Evolutionary conservation across 371 early-diverging fungal genomes (phyloP).

Genomic region (Actinomortierella ambigua): DNA sequence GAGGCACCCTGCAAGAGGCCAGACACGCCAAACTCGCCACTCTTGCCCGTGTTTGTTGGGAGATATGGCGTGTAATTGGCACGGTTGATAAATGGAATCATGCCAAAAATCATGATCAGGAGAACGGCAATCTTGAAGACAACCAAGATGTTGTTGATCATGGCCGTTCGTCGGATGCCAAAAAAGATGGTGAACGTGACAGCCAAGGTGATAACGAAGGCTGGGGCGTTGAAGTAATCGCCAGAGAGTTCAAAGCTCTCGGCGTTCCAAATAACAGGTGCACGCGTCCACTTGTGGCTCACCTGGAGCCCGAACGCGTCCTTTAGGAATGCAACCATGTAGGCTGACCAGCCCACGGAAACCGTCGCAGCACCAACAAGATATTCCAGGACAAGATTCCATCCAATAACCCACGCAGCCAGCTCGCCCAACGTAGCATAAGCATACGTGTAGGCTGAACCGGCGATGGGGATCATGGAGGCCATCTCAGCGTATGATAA

Average conservation of each 20-base stretch:
- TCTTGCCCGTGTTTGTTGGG: slow-evolving; percentile 65
- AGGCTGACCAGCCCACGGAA: slow-evolving; percentile 76
- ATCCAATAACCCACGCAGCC: slow-evolving; percentile 83
- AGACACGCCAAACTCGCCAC: slow-evolving; percentile 62
- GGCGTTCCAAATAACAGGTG: slow-evolving; percentile 67
- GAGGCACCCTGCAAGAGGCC: slow-evolving; percentile 81
- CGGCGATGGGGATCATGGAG: slow-evolving; percentile 83
- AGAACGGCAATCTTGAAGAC: slow-evolving; percentile 75
- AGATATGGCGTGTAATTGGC: slow-evolving; percentile 82
- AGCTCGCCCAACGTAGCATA: slow-evolving; percentile 88
- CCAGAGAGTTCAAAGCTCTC: slow-evolving; percentile 51
- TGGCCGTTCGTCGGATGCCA: slow-evolving; percentile 77
- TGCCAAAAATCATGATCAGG: slow-evolving; percentile 79
- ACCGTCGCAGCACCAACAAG: slow-evolving; percentile 79
- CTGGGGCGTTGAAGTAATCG: slow-evolving; percentile 76
- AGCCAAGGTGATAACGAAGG: slow-evolving; percentile 65
- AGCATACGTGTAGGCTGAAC: slow-evolving; percentile 84
- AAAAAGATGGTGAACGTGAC: slow-evolving; percentile 62
- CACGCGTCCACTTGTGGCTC: slow-evolving; percentile 55
- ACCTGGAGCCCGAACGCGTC: slow-evolving; percentile 61
- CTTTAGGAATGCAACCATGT: slow-evolving; percentile 69
- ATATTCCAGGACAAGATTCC: slow-evolving; percentile 88
- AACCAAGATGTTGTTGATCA: slow-evolving; percentile 74
- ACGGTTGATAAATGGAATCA: slow-evolving; percentile 64
- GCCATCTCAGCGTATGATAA: slow-evolving; percentile 85